phyloP scores from a whole-genome alignment of 441 rosid genomes.

The Aleurites moluccanus region DNA sequence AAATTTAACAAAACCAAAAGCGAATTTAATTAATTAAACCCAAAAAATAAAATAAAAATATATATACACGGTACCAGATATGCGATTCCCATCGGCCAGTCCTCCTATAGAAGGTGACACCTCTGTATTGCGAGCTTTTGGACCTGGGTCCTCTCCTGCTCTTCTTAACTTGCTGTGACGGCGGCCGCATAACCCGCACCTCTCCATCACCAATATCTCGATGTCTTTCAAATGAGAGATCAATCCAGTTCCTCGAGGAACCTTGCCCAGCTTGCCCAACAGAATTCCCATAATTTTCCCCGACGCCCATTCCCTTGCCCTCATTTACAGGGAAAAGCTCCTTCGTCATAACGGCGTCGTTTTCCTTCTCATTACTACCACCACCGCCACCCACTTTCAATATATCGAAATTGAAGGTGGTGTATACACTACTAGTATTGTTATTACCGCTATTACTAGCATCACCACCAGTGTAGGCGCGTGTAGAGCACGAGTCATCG shows the following conservation, averaged over 20 bases:
- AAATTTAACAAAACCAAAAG: neutral
- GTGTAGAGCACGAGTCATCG: conserved; percentile 74
- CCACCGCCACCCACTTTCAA: conserved; percentile 40
- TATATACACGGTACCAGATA: conserved; percentile 56
- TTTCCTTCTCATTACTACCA: conserved; percentile 12
- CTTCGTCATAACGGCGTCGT: conserved; percentile 41
- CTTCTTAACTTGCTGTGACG: conserved; percentile 58
- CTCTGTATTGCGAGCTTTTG: conserved; percentile 90
- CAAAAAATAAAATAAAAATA: neutral
- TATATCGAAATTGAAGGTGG: conserved; percentile 60
- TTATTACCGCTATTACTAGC: conserved; percentile 2
- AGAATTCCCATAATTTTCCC: conserved; percentile 7
- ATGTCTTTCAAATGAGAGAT: conserved; percentile 46
- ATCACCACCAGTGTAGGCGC: conserved; percentile 30
- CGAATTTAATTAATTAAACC: neutral
- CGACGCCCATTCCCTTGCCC: conserved; percentile 33
- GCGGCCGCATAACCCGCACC: conserved; percentile 42
- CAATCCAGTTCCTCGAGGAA: conserved; percentile 52
- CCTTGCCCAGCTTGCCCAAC: conserved; percentile 30
- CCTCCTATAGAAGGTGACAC: conserved; percentile 93
- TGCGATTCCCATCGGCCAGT: conserved; percentile 98
- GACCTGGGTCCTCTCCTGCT: conserved; percentile 96
- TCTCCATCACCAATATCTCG: conserved; percentile 38
- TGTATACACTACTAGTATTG: conserved; percentile 22
- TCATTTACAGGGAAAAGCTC: conserved; percentile 61